Evolutionary conservation across 768 basidiomycete genomes (phyloP).

Genomic region (Fomitopsis pulvina): DNA sequence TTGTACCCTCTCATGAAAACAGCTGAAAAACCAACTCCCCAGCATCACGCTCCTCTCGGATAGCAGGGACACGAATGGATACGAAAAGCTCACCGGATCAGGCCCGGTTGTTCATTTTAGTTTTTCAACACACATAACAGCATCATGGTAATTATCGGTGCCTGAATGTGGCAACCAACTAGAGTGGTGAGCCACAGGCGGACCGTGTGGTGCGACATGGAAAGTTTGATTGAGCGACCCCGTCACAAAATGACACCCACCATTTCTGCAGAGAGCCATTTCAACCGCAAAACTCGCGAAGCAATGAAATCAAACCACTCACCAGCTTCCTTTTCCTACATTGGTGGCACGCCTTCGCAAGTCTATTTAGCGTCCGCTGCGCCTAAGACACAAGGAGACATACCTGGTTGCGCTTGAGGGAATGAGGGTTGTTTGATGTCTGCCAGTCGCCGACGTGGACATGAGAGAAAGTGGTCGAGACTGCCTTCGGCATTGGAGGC

Average conservation of each 20-base stretch:
- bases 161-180: too few relatives aligned
- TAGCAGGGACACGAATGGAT: too few relatives aligned
- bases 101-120: too few relatives aligned
- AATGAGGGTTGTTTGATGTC: constrained; percentile 11
- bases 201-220: too few relatives aligned
- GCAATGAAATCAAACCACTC: constrained; percentile 7
- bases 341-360: constrained; percentile 35
- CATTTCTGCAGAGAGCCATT: constrained; percentile 42
- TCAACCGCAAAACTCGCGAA: neutral
- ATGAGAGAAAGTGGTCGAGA: constrained; percentile 3
- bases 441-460: constrained; percentile 1
- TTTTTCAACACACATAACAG: too few relatives aligned
- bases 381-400: neutral
- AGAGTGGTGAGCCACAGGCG: neutral
- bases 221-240: too few relatives aligned
- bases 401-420: constrained; percentile 27
- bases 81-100: too few relatives aligned
- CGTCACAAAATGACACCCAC: constrained; percentile 18
- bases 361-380: neutral
- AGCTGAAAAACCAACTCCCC: too few relatives aligned
- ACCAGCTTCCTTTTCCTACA: constrained; percentile 65
- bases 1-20: too few relatives aligned
- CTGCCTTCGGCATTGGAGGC: constrained; percentile 14
- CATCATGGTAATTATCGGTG: too few relatives aligned
- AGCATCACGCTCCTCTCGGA: too few relatives aligned